A percentile compares a stretch with the other conserved stretches of the same genome.
Conservation (phyloP, 805 yeast species). For the Cyberlindnera mississippiensis region DNA sequence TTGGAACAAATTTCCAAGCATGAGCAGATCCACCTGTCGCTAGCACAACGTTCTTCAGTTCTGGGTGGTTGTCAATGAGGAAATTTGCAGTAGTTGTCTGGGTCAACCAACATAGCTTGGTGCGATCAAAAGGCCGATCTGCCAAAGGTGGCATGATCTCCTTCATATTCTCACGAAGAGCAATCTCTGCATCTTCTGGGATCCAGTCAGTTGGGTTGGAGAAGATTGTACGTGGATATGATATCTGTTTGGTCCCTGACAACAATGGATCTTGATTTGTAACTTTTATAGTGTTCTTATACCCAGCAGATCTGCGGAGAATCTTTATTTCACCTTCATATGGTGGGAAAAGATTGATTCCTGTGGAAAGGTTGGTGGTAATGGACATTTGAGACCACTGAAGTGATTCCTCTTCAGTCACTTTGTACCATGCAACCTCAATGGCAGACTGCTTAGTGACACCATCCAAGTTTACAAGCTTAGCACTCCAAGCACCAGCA, state of each 20-base stretch:
- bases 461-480: constrained; percentile 14
- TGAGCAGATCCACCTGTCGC: constrained; percentile 35
- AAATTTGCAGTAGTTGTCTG: constrained; percentile 31
- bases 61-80: constrained; percentile 29
- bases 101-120: constrained; percentile 38
- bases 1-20: constrained; percentile 31
- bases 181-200: constrained; percentile 13
- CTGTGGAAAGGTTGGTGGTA: constrained; percentile 16
- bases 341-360: constrained; percentile 21
- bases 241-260: constrained; percentile 3
- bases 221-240: constrained; percentile 14
- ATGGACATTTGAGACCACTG: constrained; percentile 14
- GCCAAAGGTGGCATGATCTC: constrained; percentile 15
- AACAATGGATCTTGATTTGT: constrained; percentile 3
- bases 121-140: constrained; percentile 19
- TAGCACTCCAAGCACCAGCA: constrained; percentile 21
- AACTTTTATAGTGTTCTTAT: constrained; percentile 10
- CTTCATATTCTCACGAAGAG: constrained; percentile 29
- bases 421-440: constrained; percentile 18
- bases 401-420: constrained; percentile 12
- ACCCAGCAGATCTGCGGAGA: constrained; percentile 16
- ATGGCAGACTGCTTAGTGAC: constrained; percentile 12
- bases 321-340: constrained; percentile 15
- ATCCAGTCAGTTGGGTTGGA: constrained; percentile 18
- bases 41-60: constrained; percentile 24